A percentile compares a stretch with the other conserved stretches of the same genome.
These are phyloP conservation scores for Neurospora sp. DNA, from an alignment of 2,329 filamentous ascomycete species.

Conservation along the genomic window DNA sequence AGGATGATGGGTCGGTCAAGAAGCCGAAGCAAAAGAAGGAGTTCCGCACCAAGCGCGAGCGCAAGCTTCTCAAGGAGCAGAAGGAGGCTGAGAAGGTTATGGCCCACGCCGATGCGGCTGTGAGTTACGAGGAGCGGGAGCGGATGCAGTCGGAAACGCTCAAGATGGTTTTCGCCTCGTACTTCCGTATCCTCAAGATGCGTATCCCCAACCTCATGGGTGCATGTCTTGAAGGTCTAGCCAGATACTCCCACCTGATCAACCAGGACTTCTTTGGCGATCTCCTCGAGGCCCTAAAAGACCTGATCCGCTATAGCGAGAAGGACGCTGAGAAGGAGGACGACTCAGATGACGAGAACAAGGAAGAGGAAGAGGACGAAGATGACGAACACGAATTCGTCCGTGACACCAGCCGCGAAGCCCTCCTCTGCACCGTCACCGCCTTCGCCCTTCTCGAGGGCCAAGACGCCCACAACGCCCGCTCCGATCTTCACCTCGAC, in stretches of 20 bases:
- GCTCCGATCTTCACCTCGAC: slow-evolving; percentile 74
- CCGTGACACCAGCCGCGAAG: slow-evolving; percentile 74
- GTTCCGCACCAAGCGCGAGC: slow-evolving; percentile 79
- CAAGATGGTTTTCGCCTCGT: slow-evolving; percentile 89
- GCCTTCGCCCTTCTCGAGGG: slow-evolving; percentile 93
- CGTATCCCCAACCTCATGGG: slow-evolving; percentile 81
- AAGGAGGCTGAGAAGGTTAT: slow-evolving; percentile 89
- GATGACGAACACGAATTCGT: slow-evolving; percentile 37
- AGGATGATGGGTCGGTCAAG: slow-evolving; percentile 31
- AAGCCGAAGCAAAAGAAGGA: slow-evolving; percentile 66
- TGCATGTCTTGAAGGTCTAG: slow-evolving; percentile 88
- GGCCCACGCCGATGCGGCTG: slow-evolving; percentile 80
- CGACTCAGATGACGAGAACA: slow-evolving; percentile 29
- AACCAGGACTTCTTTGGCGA: slow-evolving; percentile 99
- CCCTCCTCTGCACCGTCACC: slow-evolving; percentile 88
- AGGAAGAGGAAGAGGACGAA: slow-evolving; percentile 32
- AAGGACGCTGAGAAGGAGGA: slow-evolving; percentile 38
- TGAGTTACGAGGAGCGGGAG: slow-evolving; percentile 86
- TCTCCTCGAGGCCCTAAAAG: slow-evolving; percentile 85
- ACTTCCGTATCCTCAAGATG: slow-evolving; percentile 88
- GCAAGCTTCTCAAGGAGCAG: slow-evolving; percentile 75
- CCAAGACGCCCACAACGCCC: slow-evolving; percentile 81
- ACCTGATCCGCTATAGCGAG: slow-evolving; percentile 72
- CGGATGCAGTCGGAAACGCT: slow-evolving; percentile 91
- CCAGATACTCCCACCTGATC: slow-evolving; percentile 90